Conservation (phyloP, 345 rosid genomes). For the Salix viminalis region DNA sequence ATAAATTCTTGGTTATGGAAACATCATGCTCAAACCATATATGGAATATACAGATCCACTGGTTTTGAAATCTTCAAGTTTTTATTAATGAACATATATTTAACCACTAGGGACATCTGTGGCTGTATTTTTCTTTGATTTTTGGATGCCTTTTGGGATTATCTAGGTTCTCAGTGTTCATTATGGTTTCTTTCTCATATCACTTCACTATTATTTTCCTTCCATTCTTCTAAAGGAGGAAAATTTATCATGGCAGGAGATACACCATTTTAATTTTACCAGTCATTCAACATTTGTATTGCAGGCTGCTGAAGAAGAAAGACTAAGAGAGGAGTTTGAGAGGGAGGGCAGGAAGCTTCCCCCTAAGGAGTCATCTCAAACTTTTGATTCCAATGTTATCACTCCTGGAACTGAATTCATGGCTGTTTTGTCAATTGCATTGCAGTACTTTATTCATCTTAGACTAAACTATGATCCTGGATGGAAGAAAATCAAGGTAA, state of each 20-base stretch:
- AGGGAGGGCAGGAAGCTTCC: slow-evolving; percentile 80
- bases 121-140: background rate
- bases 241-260: too few species aligned
- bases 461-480: slow-evolving; percentile 90
- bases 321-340: slow-evolving; percentile 71
- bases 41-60: background rate
- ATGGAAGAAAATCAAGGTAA: slow-evolving; percentile 88
- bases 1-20: background rate
- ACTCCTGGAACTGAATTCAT: slow-evolving; percentile 96
- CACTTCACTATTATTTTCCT: background rate
- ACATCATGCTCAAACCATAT: background rate
- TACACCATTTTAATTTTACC: background rate
- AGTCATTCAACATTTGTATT: slow-evolving; percentile 8
- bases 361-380: slow-evolving; percentile 61
- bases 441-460: slow-evolving; percentile 80
- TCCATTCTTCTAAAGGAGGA: background rate
- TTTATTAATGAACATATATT: background rate
- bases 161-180: background rate
- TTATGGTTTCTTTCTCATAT: background rate
- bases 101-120: background rate
- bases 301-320: slow-evolving; percentile 87
- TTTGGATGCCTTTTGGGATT: background rate
- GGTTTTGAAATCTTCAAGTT: background rate
- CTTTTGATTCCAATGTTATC: slow-evolving; percentile 80
- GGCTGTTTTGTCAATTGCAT: slow-evolving; percentile 75